Evolutionary conservation across 306 rosid species (phyloP).

Genomic region (Acmispon strigosus): DNA sequence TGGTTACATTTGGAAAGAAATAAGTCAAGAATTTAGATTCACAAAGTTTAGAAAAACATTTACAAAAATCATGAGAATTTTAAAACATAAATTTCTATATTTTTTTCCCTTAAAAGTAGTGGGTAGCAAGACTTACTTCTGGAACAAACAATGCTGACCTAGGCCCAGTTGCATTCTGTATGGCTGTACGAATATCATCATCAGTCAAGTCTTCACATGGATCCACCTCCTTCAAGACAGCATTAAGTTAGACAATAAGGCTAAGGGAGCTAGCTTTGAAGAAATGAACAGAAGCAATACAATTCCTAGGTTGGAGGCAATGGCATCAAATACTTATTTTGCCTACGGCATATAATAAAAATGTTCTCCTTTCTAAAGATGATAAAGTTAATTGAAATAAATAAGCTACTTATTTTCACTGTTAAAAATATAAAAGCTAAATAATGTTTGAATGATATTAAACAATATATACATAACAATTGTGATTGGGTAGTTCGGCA

Average conservation of each 20-base stretch:
- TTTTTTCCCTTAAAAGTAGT: not conserved
- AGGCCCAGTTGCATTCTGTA: slow-evolving; percentile 98
- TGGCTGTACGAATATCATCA: slow-evolving; percentile 95
- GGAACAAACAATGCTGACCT: slow-evolving; percentile 93
- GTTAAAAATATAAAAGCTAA: not conserved
- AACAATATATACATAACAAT: not conserved
- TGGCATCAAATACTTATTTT: not conserved
- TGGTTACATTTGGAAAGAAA: too few species aligned
- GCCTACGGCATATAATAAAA: not conserved
- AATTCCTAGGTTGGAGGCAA: not conserved
- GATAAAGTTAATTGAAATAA: not conserved
- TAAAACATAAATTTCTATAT: not conserved
- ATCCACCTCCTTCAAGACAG: slow-evolving; percentile 83
- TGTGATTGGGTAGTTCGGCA: not conserved
- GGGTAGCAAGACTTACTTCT: slow-evolving; percentile 52
- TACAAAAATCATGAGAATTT: not conserved
- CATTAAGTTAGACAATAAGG: slow-evolving; percentile 16
- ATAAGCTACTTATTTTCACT: not conserved
- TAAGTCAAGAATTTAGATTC: not conserved
- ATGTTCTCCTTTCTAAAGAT: not conserved
- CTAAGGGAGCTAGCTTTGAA: slow-evolving; percentile 11
- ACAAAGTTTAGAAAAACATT: not conserved
- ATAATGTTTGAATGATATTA: not conserved
- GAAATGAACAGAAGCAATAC: slow-evolving; percentile 12
- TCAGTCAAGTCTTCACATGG: slow-evolving; percentile 99